Conservation (phyloP, 305 asterid genomes). For the Fraxinus angustifolia region DNA sequence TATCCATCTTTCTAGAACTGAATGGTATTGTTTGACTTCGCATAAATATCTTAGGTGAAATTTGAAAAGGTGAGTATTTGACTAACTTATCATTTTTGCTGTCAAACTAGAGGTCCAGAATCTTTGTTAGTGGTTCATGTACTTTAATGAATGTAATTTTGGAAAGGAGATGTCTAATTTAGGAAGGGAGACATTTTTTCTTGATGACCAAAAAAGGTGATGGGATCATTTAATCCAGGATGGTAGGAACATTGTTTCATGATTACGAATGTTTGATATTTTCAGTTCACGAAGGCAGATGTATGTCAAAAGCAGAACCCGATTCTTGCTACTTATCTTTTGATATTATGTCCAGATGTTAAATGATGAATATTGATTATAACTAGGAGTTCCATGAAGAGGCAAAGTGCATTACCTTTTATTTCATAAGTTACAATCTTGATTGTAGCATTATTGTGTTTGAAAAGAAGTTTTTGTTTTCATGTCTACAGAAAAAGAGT, state of each 20-base stretch:
- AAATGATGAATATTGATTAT: slow-evolving; percentile 3
- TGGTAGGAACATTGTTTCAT: not conserved
- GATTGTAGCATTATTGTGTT: not conserved
- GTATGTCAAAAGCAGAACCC: not conserved
- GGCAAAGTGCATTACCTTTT: not conserved
- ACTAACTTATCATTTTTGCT: not conserved
- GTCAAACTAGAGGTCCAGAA: not conserved
- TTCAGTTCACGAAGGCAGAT: not conserved
- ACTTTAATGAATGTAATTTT: not conserved
- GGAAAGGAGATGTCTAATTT: not conserved
- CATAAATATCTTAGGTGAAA: not conserved
- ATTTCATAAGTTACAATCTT: not conserved
- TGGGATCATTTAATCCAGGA: not conserved
- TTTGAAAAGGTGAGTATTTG: not conserved
- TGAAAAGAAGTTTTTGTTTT: slow-evolving; percentile 8
- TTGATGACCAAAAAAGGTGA: not conserved
- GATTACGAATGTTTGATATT: not conserved
- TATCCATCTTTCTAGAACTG: not conserved
- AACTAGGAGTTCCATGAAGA: slow-evolving; percentile 10
- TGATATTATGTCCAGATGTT: not conserved
- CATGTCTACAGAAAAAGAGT: slow-evolving; percentile 42
- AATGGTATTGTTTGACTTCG: not conserved
- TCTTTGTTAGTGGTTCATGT: not conserved
- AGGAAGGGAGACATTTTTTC: not conserved
- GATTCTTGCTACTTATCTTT: not conserved